A percentile compares a stretch with the other conserved stretches of the same genome.
phyloP scores from a whole-genome alignment of 1,284 basidiomycete species.

The Xanthoconium separans region DNA sequence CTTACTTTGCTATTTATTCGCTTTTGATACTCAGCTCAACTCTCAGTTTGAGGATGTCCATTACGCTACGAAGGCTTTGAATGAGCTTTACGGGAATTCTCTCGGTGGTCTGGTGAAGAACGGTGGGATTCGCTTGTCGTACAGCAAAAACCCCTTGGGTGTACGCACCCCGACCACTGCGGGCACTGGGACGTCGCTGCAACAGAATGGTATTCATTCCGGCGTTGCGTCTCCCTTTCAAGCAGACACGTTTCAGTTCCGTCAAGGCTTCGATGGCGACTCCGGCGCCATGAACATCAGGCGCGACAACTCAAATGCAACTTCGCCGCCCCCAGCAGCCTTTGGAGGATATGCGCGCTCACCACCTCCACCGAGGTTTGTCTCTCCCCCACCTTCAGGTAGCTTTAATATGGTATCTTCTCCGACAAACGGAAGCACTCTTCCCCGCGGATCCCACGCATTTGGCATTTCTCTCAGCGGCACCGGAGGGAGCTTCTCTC shows the following conservation, averaged over 20 bases:
- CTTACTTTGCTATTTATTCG: constrained; percentile 7
- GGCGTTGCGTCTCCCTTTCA: constrained; percentile 30
- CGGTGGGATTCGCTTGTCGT: constrained; percentile 92
- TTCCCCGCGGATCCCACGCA: constrained; percentile 32
- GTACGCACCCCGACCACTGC: constrained; percentile 76
- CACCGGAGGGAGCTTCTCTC: constrained; percentile 48
- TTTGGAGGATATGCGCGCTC: constrained; percentile 52
- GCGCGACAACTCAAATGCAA: constrained; percentile 39
- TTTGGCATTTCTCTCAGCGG: constrained; percentile 33
- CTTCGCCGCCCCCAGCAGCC: constrained; percentile 42
- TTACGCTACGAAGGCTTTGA: constrained; percentile 81
- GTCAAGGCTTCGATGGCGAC: constrained; percentile 39
- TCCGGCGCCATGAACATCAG: constrained; percentile 26
- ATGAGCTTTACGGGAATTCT: constrained; percentile 89
- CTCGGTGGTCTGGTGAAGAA: constrained; percentile 91
- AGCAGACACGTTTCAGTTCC: constrained; percentile 39
- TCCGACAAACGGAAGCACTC: constrained; percentile 32
- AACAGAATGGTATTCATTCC: constrained; percentile 40
- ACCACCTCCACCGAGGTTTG: constrained; percentile 60
- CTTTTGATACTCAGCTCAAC: constrained; percentile 12
- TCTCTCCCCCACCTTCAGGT: constrained; percentile 44
- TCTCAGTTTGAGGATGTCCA: constrained; percentile 86
- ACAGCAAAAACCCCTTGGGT: constrained; percentile 93
- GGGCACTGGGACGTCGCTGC: constrained; percentile 47
- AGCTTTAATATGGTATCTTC: constrained; percentile 38